Evolutionary conservation across 1,284 basidiomycete genomes (phyloP).

Genomic region (Lignosus rhinocerotis): DNA sequence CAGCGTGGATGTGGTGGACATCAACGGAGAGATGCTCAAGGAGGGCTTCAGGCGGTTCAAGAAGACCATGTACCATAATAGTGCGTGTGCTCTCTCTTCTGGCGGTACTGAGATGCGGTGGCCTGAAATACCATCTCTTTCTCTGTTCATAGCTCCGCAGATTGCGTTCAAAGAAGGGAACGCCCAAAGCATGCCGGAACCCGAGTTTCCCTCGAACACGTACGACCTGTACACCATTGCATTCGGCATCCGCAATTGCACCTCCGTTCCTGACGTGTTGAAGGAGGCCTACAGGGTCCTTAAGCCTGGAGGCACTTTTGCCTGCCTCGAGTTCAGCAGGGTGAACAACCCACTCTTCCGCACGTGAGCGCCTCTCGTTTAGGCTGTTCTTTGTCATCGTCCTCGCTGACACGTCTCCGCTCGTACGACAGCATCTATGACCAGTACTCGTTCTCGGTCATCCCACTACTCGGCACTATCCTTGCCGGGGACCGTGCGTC

Average conservation of each 20-base stretch:
- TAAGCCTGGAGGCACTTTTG: slow-evolving; percentile 95
- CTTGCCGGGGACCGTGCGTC: slow-evolving; percentile 94
- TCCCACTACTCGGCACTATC: slow-evolving; percentile 93
- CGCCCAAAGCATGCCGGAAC: slow-evolving; percentile 76
- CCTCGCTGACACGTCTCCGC: neutral
- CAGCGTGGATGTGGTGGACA: slow-evolving; percentile 90
- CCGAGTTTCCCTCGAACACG: slow-evolving; percentile 74
- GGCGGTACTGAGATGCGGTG: neutral
- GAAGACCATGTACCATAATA: slow-evolving; percentile 95
- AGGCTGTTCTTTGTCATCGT: neutral
- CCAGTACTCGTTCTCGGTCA: slow-evolving; percentile 95
- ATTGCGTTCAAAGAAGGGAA: slow-evolving; percentile 93
- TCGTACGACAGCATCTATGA: slow-evolving; percentile 74
- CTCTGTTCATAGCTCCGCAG: slow-evolving; percentile 73
- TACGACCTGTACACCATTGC: slow-evolving; percentile 99
- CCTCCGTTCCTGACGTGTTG: slow-evolving; percentile 87
- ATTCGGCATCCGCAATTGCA: slow-evolving; percentile 98
- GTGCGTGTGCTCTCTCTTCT: slow-evolving; percentile 48
- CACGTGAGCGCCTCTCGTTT: slow-evolving; percentile 56
- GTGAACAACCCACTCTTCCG: slow-evolving; percentile 88
- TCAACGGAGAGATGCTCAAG: slow-evolving; percentile 94
- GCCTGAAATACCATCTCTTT: slow-evolving; percentile 1
- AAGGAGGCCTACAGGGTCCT: slow-evolving; percentile 92
- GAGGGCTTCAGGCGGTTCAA: slow-evolving; percentile 92
- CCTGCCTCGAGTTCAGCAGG: slow-evolving; percentile 96